phyloP scores from a whole-genome alignment of 1,139 yeast species.

The Blastobotrys malaysiensis region DNA sequence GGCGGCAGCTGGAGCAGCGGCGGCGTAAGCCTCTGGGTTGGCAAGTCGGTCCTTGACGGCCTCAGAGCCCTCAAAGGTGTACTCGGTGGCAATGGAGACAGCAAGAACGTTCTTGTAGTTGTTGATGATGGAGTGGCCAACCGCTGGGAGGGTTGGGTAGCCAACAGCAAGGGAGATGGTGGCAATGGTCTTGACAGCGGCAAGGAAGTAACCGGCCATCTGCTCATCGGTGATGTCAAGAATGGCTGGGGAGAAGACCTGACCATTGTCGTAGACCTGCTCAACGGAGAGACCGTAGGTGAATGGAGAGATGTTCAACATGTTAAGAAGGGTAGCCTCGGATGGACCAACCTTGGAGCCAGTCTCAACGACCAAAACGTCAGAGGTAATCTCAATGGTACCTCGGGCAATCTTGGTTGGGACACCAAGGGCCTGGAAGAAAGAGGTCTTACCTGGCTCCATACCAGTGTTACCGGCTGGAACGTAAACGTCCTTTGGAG shows the following conservation, averaged over 20 bases:
- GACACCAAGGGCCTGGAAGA: conserved; percentile 99
- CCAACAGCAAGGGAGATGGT: conserved; percentile 94
- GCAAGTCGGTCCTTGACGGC: conserved; percentile 98
- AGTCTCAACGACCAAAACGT: conserved; percentile 88
- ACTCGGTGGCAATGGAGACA: conserved; percentile 95
- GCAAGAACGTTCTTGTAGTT: conserved; percentile 99
- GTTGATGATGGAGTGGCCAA: conserved; percentile 98
- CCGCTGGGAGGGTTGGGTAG: conserved; percentile 99
- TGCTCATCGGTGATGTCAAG: conserved; percentile 98
- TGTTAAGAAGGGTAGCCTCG: conserved; percentile 97
- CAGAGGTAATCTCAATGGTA: conserved; percentile 98
- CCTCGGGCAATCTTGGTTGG: conserved; percentile 99
- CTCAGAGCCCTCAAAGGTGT: conserved; percentile 99
- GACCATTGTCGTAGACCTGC: conserved; percentile 98
- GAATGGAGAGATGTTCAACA: conserved; percentile 99
- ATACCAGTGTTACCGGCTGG: conserved; percentile 99
- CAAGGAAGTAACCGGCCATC: conserved; percentile 84
- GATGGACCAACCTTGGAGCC: conserved; percentile 96
- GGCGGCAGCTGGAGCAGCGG: conserved; percentile 87
- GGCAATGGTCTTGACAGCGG: conserved; percentile 92
- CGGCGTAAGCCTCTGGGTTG: conserved; percentile 99
- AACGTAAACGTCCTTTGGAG: conserved; percentile 95
- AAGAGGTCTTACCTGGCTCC: conserved; percentile 99
- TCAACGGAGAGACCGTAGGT: conserved; percentile 96
- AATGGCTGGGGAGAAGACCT: conserved; percentile 93